phyloP scores from a whole-genome alignment of 768 basidiomycete species.

The Lentinula lateritia region DNA sequence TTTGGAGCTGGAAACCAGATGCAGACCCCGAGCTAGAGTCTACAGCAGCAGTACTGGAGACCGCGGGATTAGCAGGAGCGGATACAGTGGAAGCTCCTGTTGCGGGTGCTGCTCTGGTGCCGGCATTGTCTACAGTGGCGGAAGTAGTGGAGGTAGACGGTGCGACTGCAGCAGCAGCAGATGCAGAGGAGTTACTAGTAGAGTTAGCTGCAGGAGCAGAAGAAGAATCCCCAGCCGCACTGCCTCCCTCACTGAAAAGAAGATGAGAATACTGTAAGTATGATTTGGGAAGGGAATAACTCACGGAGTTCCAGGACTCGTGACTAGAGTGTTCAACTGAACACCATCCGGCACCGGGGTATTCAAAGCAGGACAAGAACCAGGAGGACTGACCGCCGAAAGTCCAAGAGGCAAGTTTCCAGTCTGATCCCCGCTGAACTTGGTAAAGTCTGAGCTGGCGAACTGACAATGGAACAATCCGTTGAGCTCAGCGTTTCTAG shows the following conservation, averaged over 20 bases:
- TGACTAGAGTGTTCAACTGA: constrained; percentile 31
- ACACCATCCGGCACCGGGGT: constrained; percentile 47
- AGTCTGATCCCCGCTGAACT: constrained; percentile 40
- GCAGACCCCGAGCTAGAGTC: constrained; percentile 11
- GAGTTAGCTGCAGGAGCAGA: not conserved
- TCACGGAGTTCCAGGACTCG: constrained; percentile 25
- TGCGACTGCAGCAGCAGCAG: constrained; percentile 1
- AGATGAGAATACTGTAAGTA: not conserved
- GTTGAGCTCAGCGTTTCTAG: constrained; percentile 44
- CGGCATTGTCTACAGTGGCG: not conserved
- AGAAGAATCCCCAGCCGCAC: not conserved
- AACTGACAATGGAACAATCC: constrained; percentile 59
- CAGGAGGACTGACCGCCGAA: constrained; percentile 32
- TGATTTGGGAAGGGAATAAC: constrained; percentile 2
- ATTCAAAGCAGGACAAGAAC: constrained; percentile 43
- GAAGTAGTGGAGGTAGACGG: constrained; percentile 3
- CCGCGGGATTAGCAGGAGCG: constrained; percentile 11
- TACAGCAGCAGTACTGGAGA: constrained; percentile 12
- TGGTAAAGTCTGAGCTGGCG: constrained; percentile 33
- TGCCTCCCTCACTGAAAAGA: not conserved
- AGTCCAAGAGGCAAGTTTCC: constrained; percentile 52
- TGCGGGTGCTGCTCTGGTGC: constrained; percentile 3
- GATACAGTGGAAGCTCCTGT: constrained; percentile 11
- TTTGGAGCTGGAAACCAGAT: constrained; percentile 32
- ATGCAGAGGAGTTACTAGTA: not conserved